Conservation (phyloP, 805 yeast species). For the Schizosaccharomyces cryophilus region DNA sequence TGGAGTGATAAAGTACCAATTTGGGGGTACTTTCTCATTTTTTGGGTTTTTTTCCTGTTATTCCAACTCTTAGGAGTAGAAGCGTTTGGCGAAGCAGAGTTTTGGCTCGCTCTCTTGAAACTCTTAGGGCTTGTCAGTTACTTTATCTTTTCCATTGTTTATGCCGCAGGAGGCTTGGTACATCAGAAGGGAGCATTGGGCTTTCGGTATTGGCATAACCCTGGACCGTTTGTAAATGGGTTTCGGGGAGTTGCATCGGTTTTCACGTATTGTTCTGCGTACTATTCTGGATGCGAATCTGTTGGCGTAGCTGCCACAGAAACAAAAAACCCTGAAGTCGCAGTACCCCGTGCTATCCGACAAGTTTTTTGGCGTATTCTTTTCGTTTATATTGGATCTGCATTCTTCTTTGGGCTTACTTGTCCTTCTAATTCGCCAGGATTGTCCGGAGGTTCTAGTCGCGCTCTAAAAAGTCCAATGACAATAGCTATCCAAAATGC, state of each 20-base stretch:
- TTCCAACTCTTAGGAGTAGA: constrained; percentile 20
- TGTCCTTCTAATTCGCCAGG: constrained; percentile 34
- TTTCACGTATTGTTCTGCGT: constrained; percentile 41
- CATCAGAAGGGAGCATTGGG: constrained; percentile 28
- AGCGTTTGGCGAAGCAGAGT: constrained; percentile 39
- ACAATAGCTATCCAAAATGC: constrained; percentile 45
- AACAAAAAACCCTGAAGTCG: constrained; percentile 32
- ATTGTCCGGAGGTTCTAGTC: constrained; percentile 24
- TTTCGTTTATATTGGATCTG: constrained; percentile 32
- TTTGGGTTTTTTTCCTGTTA: constrained; percentile 22
- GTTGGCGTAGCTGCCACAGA: constrained; percentile 49
- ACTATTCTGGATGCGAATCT: constrained; percentile 37
- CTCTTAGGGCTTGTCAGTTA: constrained; percentile 32
- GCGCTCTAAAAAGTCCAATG: constrained; percentile 51
- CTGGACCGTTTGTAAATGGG: constrained; percentile 42
- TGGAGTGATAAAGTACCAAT: constrained; percentile 26
- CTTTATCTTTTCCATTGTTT: constrained; percentile 29
- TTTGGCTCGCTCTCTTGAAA: constrained; percentile 28
- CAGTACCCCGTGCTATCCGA: constrained; percentile 42
- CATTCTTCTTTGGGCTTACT: constrained; percentile 30
- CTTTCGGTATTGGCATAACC: constrained; percentile 29
- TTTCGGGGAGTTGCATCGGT: constrained; percentile 42
- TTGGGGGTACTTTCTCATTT: constrained; percentile 29
- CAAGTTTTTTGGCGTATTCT: constrained; percentile 55
- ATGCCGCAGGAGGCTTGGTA: constrained; percentile 30